phyloP scores from a whole-genome alignment of 129 eudicot genomes.

The Mikania micrantha region DNA sequence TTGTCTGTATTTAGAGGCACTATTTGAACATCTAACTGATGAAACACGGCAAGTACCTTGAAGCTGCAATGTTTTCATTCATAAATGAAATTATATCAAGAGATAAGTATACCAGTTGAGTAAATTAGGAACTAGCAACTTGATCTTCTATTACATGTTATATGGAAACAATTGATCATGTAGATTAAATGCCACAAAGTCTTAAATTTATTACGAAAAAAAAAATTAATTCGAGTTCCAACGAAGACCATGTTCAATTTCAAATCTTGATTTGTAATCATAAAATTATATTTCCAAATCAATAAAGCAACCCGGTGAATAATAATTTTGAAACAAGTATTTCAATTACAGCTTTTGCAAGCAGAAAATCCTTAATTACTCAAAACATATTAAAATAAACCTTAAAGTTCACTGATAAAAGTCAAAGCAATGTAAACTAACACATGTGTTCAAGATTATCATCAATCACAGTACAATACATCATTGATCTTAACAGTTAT shows the following conservation, averaged over 20 bases:
- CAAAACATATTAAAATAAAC: background rate
- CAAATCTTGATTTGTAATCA: background rate
- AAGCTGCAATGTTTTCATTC: slow-evolving; percentile 39
- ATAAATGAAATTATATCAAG: background rate
- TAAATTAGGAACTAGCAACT: background rate
- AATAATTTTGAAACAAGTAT: background rate
- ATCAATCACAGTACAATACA: background rate
- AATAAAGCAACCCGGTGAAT: background rate
- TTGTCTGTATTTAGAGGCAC: slow-evolving; percentile 14
- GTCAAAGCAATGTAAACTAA: slow-evolving; percentile 2
- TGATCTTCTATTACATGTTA: background rate
- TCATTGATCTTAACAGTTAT: background rate
- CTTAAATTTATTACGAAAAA: background rate
- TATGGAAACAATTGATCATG: background rate
- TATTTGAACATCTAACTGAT: slow-evolving; percentile 32
- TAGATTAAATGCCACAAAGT: background rate
- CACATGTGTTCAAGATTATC: background rate
- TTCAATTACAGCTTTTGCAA: background rate
- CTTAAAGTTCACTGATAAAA: background rate
- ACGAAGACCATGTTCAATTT: background rate
- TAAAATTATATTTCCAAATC: background rate
- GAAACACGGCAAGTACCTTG: slow-evolving; percentile 31
- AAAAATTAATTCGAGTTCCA: background rate
- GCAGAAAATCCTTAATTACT: background rate
- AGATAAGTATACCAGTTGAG: background rate